A percentile compares a stretch with the other conserved stretches of the same genome.
phyloP scores from a whole-genome alignment of 139 green algal genomes.

The Yamagishiella unicocca region DNA sequence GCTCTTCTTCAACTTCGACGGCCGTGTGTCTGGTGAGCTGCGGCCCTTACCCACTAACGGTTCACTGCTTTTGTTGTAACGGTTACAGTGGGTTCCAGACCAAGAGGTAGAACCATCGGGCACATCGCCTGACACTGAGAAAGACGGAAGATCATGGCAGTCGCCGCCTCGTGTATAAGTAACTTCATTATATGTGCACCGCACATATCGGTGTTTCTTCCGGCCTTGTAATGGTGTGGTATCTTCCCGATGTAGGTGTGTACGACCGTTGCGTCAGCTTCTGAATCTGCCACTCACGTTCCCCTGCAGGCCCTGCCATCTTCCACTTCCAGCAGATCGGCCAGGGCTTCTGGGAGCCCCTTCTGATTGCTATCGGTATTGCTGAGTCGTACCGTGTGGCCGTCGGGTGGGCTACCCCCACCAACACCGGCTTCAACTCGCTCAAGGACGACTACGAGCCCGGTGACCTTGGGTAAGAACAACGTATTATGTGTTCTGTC shows the following conservation, averaged over 20 bases:
- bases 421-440: constrained; percentile 56
- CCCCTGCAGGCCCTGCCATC: constrained; percentile 32
- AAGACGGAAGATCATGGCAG: no score
- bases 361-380: constrained; percentile 78
- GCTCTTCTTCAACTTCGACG: constrained; percentile 67
- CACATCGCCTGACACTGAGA: no score
- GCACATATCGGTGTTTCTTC: no score
- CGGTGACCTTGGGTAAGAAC: constrained; percentile 63
- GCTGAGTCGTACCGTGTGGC: constrained; percentile 77
- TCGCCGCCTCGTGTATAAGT: no score
- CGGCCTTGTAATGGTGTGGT: no score
- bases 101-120: no score
- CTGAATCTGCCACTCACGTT: background rate
- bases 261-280: background rate
- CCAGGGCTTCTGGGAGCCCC: constrained; percentile 63
- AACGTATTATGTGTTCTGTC: background rate
- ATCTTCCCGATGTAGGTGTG: no score
- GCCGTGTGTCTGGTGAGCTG: constrained; percentile 30
- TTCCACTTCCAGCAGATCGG: constrained; percentile 78
- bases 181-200: no score
- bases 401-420: constrained; percentile 75
- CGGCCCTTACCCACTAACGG: no score
- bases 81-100: no score
- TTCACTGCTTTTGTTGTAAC: no score
- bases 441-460: constrained; percentile 75